Evolutionary conservation across 108 stramenopile genomes (phyloP), one percentile per base, ranked within the genome.

Genomic region (Schizochytrium sp.): DNA sequence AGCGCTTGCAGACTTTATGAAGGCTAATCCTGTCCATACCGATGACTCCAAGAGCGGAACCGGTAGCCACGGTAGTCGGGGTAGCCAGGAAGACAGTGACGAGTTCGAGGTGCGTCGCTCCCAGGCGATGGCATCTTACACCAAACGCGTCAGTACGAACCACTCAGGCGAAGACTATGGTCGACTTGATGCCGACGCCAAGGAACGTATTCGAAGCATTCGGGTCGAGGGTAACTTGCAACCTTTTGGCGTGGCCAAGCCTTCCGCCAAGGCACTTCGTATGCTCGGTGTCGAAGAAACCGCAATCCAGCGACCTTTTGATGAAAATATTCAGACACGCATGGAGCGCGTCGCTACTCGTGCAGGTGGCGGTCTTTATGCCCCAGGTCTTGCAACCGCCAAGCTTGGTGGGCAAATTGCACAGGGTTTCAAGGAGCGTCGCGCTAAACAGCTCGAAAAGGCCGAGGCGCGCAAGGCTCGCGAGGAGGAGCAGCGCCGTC

Each of bases 401-500:
- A 53, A 47, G 19, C 76, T 83, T 18, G 76, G 76, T 12, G 51
- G 51, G 19, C 76, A 83, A 53, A 83, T 83, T 83, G 76, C 76
- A 6, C 76, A 83, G 28, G 76, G 76, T 53, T 83, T 83, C 51
- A 83, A 83, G 51, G 76, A 83, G 4, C 76, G 76, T 16, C 76
- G 76, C 51, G 76, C 76, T 6, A 83, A 83, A 45, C 76, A 83
- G 76, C 45, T 83, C 48, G 76, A 83, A 28, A 47, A 53, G 51
- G 76, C 76, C 44, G 12, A 47, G 48, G 76, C 76, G 8, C 76
- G 76, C 51, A 83, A 83, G 28, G 76, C 44, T 43, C 45, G 51
- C 48, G 76, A 83, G 76, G 76, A 83, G 76, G 76, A 21, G n/a
- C 48, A 23, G 25, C 63, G 41, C 34, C 63, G 63, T 16, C 34